Base-by-base conservation (phyloP, 2,329 filamentous ascomycete species). In the Purpureocillium takamizusanense region DNA sequence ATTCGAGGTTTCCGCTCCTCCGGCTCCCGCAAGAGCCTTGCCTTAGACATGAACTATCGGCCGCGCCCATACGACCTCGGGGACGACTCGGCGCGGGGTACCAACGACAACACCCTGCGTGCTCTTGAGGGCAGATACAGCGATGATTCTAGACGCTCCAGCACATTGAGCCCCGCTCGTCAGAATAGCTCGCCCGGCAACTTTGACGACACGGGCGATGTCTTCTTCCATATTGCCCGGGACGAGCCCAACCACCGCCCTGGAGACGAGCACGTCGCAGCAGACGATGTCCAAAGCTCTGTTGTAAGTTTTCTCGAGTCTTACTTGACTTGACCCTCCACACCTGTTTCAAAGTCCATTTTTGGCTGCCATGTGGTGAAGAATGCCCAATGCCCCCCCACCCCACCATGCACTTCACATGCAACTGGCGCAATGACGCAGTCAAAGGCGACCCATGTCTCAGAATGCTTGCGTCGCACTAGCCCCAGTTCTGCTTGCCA, bases 151-250 rank as follows among this genome's bases (percentile, higher is more conserved):
- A 48, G 54, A 35, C 61, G 62, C 18, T 58, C 60, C 46, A 63
- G 65, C n/a, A 61, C 63, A 7, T 60, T 62, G 15, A 56, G 64
- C 41, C 63, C 65, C 2, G 57, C 57, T 12, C 35, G 56, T 45
- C 46, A 56, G 49, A 44, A 59, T 50, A 33, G 53, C 50, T 41
- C 49, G 9, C 11, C n/a, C 5, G 12, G 28, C 28, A 52, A 71
- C 36, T 60, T 57, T 31, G 74, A 78, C 38, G 74, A 76, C 45
- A 72, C 66, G 4, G 72, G 71, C 30, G 75, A 79, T 45, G 60
- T 78, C 31, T 79, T 78, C 45, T 65, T 79, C 42, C 70, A 64
- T 38, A 78, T 79, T 42, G 74, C 75, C 11, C 63, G 69, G 10
- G 72, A 78, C 42, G 73, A 77, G 44, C 47, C 65, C 12, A 50